A percentile compares a stretch with the other conserved stretches of the same genome.
These are phyloP conservation scores for Coemansia sp. DNA, from an alignment of 192 early-diverging fungal genomes.

Conservation along the genomic window DNA sequence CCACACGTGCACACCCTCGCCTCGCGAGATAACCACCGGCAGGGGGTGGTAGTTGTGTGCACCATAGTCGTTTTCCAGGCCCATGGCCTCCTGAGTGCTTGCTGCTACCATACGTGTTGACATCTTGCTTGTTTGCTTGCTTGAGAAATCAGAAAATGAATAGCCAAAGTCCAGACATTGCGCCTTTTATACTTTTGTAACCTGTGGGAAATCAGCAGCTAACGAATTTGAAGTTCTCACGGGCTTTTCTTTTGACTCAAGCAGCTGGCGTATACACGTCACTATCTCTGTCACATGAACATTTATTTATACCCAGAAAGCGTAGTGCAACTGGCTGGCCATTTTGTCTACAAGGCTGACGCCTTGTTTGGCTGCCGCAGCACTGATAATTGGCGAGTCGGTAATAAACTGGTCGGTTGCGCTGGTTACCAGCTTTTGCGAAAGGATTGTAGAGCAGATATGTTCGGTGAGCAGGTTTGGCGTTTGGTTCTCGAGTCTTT, in stretches of 20 bases:
- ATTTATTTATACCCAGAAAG: slow-evolving; percentile 18
- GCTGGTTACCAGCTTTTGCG: slow-evolving; percentile 11
- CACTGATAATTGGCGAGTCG: slow-evolving; percentile 45
- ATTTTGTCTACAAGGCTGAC: slow-evolving; percentile 33
- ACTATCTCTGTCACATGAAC: slow-evolving; percentile 1
- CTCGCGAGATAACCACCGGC: slow-evolving; percentile 86
- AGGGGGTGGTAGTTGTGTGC: slow-evolving; percentile 99
- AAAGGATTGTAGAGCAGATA: slow-evolving; percentile 35
- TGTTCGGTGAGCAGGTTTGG: slow-evolving; percentile 42
- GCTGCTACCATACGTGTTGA: slow-evolving; percentile 2
- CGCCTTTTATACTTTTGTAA: slow-evolving; percentile 6
- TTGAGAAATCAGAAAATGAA: background rate
- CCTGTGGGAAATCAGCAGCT: slow-evolving; percentile 7
- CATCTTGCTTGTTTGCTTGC: slow-evolving; percentile 3
- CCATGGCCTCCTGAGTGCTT: slow-evolving; percentile 55
- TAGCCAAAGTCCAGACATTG: background rate
- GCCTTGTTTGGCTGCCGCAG: slow-evolving; percentile 27
- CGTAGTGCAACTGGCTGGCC: slow-evolving; percentile 25
- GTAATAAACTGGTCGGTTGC: slow-evolving; percentile 24
- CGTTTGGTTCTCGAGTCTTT: slow-evolving; percentile 30
- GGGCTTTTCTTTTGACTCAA: slow-evolving; percentile 1
- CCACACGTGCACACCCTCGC: slow-evolving; percentile 87
- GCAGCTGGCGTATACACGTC: background rate
- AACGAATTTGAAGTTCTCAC: background rate
- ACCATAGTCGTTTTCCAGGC: slow-evolving; percentile 80